These are phyloP conservation scores for Lobosporangium transversale DNA, from an alignment of 192 early-diverging fungal species.

Conservation along the genomic window DNA sequence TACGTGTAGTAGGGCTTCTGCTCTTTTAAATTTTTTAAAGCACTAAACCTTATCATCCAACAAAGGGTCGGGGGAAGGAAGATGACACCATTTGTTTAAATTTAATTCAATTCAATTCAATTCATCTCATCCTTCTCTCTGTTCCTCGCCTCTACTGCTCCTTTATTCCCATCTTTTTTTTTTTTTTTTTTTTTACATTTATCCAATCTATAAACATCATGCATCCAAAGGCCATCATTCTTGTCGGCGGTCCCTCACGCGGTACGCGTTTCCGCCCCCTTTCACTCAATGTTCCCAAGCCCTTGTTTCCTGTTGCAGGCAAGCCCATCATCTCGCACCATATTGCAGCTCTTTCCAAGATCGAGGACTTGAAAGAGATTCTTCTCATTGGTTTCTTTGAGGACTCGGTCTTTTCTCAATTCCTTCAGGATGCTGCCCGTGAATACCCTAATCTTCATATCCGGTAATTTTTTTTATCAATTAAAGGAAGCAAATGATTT, in stretches of 20 bases:
- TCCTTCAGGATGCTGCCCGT: constrained; percentile 84
- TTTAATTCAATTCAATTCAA: neutral
- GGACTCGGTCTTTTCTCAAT: constrained; percentile 89
- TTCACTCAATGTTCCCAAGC: constrained; percentile 95
- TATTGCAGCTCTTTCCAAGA: constrained; percentile 88
- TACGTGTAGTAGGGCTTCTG: too few relatives aligned
- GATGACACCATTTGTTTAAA: too few relatives aligned
- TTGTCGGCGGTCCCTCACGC: constrained; percentile 97
- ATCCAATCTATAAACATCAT: constrained; percentile 17
- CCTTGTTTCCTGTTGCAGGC: constrained; percentile 98
- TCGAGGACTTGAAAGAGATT: constrained; percentile 92
- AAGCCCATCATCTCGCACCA: constrained; percentile 97
- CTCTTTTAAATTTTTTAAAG: too few relatives aligned
- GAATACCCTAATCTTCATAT: constrained; percentile 90
- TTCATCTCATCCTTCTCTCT: neutral
- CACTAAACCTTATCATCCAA: too few relatives aligned
- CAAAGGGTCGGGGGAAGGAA: too few relatives aligned
- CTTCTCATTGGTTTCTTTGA: constrained; percentile 98
- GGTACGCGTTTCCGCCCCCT: constrained; percentile 98
- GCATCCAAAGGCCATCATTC: constrained; percentile 87
- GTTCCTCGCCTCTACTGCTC: neutral
- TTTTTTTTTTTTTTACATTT: constrained; percentile 1
- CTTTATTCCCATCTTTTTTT: constrained; percentile 3
- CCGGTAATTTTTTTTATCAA: constrained; percentile 62
- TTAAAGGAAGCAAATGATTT: neutral